These are phyloP conservation scores for Cercospora sp. DNA, from an alignment of 2,329 filamentous ascomycete species.

Conservation along the genomic window DNA sequence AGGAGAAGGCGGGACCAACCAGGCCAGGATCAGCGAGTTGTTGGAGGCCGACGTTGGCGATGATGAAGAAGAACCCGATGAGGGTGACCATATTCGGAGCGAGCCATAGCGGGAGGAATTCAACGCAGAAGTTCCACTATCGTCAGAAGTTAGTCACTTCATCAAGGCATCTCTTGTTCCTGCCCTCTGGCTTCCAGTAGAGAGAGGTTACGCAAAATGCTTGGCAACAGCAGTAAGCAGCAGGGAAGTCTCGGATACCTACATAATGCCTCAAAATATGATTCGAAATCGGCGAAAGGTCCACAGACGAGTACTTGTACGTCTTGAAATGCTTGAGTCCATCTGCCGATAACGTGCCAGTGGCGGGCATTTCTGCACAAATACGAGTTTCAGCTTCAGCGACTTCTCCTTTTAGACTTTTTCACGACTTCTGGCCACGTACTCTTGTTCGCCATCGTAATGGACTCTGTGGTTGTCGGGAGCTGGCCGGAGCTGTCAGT, in stretches of 20 bases:
- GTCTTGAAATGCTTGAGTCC: slow-evolving; percentile 86
- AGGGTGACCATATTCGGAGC: slow-evolving; percentile 98
- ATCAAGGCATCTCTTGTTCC: neutral
- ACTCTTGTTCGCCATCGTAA: slow-evolving; percentile 19
- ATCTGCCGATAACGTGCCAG: slow-evolving; percentile 69
- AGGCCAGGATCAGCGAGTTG: slow-evolving; percentile 85
- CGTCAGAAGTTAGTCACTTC: neutral
- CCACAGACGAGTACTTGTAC: slow-evolving; percentile 97
- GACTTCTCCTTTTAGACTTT: neutral
- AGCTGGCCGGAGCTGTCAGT: slow-evolving; percentile 6
- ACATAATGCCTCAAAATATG: slow-evolving; percentile 96
- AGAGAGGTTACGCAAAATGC: neutral
- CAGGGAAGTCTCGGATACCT: slow-evolving; percentile 43
- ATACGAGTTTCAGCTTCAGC: neutral
- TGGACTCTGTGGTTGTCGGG: slow-evolving; percentile 11
- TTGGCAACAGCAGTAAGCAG: slow-evolving; percentile 5
- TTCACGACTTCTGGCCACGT: slow-evolving; percentile 11
- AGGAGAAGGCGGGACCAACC: slow-evolving; percentile 70
- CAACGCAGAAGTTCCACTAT: slow-evolving; percentile 96
- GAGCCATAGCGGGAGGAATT: slow-evolving; percentile 90
- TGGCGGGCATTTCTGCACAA: slow-evolving; percentile 20
- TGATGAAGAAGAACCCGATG: slow-evolving; percentile 89
- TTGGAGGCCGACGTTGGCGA: slow-evolving; percentile 75
- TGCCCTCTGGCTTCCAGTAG: neutral
- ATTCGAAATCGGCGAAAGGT: slow-evolving; percentile 89